A percentile compares a stretch with the other conserved stretches of the same genome.
phyloP scores from a whole-genome alignment of 2,329 filamentous ascomycete species.

The Xylariaceae sp. region DNA sequence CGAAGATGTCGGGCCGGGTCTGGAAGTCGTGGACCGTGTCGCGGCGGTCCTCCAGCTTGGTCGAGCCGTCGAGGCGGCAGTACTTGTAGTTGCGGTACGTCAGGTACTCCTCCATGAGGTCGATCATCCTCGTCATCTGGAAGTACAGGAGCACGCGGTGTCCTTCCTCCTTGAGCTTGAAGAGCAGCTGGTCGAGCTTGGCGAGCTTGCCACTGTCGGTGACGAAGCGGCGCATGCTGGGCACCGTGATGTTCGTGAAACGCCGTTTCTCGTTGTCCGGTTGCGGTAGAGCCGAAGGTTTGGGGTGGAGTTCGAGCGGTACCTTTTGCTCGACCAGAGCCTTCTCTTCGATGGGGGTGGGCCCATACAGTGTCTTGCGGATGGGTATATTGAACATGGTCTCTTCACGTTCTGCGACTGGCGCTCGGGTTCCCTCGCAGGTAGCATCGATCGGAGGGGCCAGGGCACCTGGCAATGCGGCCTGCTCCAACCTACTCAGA shows the following conservation, averaged over 20 bases:
- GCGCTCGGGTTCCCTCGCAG: conserved; percentile 59
- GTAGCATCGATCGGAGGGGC: conserved; percentile 81
- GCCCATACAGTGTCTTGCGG: conserved; percentile 67
- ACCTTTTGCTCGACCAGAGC: conserved; percentile 67
- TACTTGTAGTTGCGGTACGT: conserved; percentile 99
- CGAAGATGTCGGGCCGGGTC: conserved; percentile 86
- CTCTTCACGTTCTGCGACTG: conserved; percentile 58
- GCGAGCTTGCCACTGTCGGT: conserved; percentile 96
- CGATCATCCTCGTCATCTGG: conserved; percentile 99
- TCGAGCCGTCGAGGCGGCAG: conserved; percentile 90
- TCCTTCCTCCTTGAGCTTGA: conserved; percentile 81
- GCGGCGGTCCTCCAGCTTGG: conserved; percentile 91
- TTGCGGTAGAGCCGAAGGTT: conserved; percentile 59
- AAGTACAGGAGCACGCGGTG: conserved; percentile 97
- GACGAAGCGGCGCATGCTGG: conserved; percentile 95
- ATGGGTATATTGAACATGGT: conserved; percentile 72
- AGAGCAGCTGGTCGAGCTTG: conserved; percentile 78
- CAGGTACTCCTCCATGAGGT: conserved; percentile 97
- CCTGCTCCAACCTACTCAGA: conserved; percentile 71
- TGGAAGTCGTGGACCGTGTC: conserved; percentile 98
- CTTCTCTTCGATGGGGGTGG: conserved; percentile 57
- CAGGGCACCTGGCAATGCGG: conserved; percentile 67
- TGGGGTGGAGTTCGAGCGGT: conserved; percentile 56
- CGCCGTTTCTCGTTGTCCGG: conserved; percentile 75
- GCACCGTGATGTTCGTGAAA: conserved; percentile 86